Evolutionary conservation across 352 stramenopile species (phyloP).

Genomic region (Blastocystis sp.): DNA sequence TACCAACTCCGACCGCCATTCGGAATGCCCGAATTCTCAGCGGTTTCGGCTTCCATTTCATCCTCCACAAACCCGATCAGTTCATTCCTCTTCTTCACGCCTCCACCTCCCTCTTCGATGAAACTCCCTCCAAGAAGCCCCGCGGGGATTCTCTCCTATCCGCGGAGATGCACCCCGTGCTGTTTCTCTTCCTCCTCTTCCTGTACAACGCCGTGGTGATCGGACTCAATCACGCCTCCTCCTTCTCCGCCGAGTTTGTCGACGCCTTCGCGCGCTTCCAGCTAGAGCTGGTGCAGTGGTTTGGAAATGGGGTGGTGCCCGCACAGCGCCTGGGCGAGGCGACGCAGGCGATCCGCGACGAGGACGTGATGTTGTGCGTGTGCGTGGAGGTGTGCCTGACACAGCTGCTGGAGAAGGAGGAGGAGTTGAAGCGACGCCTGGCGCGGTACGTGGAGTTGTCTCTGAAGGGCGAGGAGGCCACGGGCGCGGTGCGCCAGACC

Average conservation of each 20-base stretch:
- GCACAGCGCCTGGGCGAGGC: neutral
- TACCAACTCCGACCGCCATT: no score
- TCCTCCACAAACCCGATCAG: no score
- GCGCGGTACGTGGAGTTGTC: neutral
- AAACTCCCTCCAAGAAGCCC: no score
- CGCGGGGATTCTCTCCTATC: no score
- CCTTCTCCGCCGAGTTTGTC: neutral
- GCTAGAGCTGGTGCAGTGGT: neutral
- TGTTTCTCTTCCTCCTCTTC: neutral
- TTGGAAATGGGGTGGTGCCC: neutral
- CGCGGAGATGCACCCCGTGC: no score
- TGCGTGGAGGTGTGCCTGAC: constrained; percentile 37
- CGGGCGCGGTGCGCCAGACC: neutral
- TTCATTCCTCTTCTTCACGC: no score
- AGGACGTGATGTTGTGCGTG: neutral
- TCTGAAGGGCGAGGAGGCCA: neutral
- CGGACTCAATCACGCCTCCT: neutral
- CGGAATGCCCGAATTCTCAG: no score
- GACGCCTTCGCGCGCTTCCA: neutral
- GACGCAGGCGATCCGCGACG: no score
- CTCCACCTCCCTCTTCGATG: no score
- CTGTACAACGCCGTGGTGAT: neutral
- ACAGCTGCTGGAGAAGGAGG: constrained; percentile 46
- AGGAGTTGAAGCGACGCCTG: neutral
- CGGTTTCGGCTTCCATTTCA: no score